Conservation (phyloP, 345 rosid genomes). For the Toxicodendron radicans region DNA sequence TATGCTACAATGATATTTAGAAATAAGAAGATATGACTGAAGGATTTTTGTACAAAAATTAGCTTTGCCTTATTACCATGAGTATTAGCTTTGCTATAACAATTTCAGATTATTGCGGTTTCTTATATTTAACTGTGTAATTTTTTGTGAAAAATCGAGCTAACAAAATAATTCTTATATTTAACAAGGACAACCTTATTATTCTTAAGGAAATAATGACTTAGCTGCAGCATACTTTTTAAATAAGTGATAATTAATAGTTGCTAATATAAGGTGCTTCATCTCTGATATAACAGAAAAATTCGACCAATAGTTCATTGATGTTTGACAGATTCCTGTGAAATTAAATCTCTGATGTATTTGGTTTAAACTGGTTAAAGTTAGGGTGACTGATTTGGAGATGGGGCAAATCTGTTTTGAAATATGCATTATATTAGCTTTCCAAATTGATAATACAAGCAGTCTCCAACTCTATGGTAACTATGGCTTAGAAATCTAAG, state of each 20-base stretch:
- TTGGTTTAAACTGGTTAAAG: no score
- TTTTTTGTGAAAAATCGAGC: neutral
- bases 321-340: no score
- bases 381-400: no score
- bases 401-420: no score
- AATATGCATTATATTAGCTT: no score
- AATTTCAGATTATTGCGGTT: neutral
- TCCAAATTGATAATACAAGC: neutral
- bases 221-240: no score
- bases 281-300: no score
- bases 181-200: no score
- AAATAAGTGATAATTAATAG: no score
- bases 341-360: no score
- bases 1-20: neutral
- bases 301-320: no score
- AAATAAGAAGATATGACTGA: neutral
- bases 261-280: neutral
- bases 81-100: neutral
- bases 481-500: neutral
- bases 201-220: no score
- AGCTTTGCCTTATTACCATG: neutral
- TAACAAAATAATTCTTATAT: neutral
- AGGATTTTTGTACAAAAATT: neutral
- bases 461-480: neutral
- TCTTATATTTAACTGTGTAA: neutral